Evolutionary conservation across 768 basidiomycete genomes (phyloP), one percentile per base, ranked within the genome.

Genomic region (Nevesoporus exiguus): DNA sequence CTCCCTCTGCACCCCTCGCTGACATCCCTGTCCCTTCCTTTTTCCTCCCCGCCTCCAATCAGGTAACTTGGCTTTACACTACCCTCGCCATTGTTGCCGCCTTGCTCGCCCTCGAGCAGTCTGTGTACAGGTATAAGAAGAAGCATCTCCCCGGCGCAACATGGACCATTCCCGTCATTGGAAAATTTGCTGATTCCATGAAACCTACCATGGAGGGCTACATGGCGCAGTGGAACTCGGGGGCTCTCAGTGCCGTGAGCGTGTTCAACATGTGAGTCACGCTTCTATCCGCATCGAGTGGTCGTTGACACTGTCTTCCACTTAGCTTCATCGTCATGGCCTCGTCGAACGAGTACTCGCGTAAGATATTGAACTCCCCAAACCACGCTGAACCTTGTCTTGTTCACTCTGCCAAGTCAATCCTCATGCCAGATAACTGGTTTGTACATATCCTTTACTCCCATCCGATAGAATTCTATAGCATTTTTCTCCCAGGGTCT

Each of bases 251-350:
- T 60, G 93, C 86, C 10, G 75, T 96, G 53, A 94, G 91, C 68
- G 97, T 99, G 5, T 99, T 99, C 77, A 96, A 99, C 74, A 98
- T 99, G 97, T 92, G 57, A 62, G 87, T 73, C 51, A 3, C 31
- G 17, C 33, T 37, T 14, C 21, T 8, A 5, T 37, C 14, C 6
- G 13, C 19, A 15, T n/a, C 34, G 19, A 43, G 33, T 49, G 17
- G 4, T 21, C 17, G 14, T 42, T 64, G 49, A 64, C 39, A 51
- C 59, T 43, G 36, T 46, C 14, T 21, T 22, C n/a, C 24, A 33
- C n/a, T 31, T 67, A 99, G 97, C 63, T 98, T 98, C 73, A 98
- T 99, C 66, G 97, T 99, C 65, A 95, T 98, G 84, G 93, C 94
- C 22, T 91, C 96, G 8, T 86, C 90, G 3, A 98, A 93, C 64